Conservation (phyloP, 2,329 filamentous ascomycete species). For the Aspergillus hortae region DNA sequence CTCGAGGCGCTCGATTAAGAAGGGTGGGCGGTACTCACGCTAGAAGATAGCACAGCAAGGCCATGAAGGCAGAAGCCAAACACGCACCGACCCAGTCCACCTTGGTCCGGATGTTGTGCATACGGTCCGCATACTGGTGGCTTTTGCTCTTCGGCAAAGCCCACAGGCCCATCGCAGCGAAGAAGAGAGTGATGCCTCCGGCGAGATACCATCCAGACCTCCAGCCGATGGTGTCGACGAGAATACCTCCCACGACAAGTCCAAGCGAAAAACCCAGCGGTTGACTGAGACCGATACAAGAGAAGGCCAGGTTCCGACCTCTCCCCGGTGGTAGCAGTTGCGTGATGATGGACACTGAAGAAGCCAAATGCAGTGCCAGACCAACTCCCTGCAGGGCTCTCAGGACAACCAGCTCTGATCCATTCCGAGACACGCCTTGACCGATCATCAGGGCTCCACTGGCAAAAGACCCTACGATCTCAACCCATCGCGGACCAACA, state of each 20-base stretch:
- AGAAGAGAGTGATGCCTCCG: slow-evolving; percentile 41
- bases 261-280: slow-evolving; percentile 52
- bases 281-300: slow-evolving; percentile 49
- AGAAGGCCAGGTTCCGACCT: slow-evolving; percentile 51
- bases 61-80: slow-evolving; percentile 46
- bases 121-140: slow-evolving; percentile 5
- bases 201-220: slow-evolving; percentile 50
- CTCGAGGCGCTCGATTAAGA: not conserved
- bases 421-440: slow-evolving; percentile 40
- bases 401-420: slow-evolving; percentile 46
- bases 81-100: slow-evolving; percentile 54
- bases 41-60: slow-evolving; percentile 50
- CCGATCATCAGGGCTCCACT: slow-evolving; percentile 44
- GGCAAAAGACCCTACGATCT: slow-evolving; percentile 45
- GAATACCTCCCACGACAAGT: slow-evolving; percentile 41
- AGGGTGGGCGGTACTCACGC: slow-evolving; percentile 33
- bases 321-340: slow-evolving; percentile 46
- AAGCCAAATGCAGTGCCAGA: slow-evolving; percentile 47
- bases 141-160: slow-evolving; percentile 31
- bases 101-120: slow-evolving; percentile 22
- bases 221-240: slow-evolving; percentile 51
- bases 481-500: slow-evolving; percentile 46
- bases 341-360: slow-evolving; percentile 49
- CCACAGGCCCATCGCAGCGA: slow-evolving; percentile 40
- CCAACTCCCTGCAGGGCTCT: slow-evolving; percentile 46